Evolutionary conservation across 768 basidiomycete genomes (phyloP).

Genomic region (Tricholomella constricta): DNA sequence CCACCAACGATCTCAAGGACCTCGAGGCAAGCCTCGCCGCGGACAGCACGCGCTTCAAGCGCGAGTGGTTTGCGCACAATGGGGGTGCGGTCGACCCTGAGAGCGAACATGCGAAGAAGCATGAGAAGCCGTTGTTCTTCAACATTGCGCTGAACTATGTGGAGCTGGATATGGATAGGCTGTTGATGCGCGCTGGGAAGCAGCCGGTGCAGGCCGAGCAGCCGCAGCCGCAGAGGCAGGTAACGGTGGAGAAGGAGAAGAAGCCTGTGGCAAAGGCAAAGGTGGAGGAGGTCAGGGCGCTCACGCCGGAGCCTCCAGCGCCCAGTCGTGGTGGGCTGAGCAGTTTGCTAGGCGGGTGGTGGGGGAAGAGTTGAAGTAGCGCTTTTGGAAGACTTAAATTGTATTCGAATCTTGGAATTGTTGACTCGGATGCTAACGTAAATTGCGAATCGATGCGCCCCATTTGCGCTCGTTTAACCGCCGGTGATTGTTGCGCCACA

Average conservation of each 20-base stretch:
- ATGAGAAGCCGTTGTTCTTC: slow-evolving; percentile 90
- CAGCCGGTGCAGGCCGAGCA: slow-evolving; percentile 27
- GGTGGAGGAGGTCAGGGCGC: slow-evolving; percentile 52
- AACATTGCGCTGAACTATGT: slow-evolving; percentile 94
- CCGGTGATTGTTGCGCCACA: too few relatives aligned
- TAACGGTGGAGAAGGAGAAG: slow-evolving; percentile 40
- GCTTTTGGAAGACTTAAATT: too few relatives aligned
- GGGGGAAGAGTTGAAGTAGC: slow-evolving; percentile 62
- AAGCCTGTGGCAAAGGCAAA: slow-evolving; percentile 54
- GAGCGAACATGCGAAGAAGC: slow-evolving; percentile 44
- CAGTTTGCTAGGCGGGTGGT: slow-evolving; percentile 80
- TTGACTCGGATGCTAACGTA: too few relatives aligned
- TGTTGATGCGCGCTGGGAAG: slow-evolving; percentile 74
- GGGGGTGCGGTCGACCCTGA: slow-evolving; percentile 57
- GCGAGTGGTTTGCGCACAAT: slow-evolving; percentile 78
- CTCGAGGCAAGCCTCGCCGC: slow-evolving; percentile 55
- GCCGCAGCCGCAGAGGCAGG: slow-evolving; percentile 22
- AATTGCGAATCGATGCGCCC: too few relatives aligned
- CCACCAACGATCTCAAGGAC: slow-evolving; percentile 38
- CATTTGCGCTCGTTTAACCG: too few relatives aligned
- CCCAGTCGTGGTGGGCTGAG: slow-evolving; percentile 58
- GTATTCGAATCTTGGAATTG: too few relatives aligned
- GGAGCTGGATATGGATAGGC: slow-evolving; percentile 77
- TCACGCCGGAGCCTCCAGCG: slow-evolving; percentile 51
- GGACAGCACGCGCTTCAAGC: slow-evolving; percentile 57